Conservation (phyloP, 1,139 yeast genomes). For the Candida pseudoviswanathii region DNA sequence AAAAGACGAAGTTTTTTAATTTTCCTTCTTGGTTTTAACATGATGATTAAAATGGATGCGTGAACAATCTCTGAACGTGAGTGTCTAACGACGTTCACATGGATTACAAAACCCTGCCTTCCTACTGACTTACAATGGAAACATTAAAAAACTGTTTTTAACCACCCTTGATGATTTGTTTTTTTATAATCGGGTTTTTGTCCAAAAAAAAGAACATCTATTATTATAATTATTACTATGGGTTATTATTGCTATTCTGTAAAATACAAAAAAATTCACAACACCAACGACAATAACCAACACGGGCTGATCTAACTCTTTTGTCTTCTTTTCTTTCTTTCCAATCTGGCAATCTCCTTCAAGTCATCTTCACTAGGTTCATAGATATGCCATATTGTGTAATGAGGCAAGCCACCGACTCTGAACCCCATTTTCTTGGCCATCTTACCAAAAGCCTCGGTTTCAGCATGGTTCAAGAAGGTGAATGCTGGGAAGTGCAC, state of each 20-base stretch:
- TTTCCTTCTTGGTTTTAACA: too few relatives aligned
- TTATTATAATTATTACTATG: background rate
- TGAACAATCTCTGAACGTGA: conserved; percentile 56
- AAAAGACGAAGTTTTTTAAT: conserved; percentile 3
- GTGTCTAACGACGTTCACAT: conserved; percentile 39
- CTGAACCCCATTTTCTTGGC: conserved; percentile 75
- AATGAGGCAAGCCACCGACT: conserved; percentile 88
- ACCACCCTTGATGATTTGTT: background rate
- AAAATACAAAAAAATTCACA: background rate
- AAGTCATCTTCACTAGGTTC: conserved; percentile 93
- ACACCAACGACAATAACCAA: conserved; percentile 3
- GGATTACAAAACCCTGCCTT: conserved; percentile 56
- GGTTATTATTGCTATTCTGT: background rate
- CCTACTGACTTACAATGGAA: conserved; percentile 42
- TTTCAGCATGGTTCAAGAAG: conserved; percentile 87
- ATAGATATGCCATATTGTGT: conserved; percentile 85
- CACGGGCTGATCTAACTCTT: conserved; percentile 15
- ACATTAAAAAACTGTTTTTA: background rate
- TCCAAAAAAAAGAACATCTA: conserved; percentile 6
- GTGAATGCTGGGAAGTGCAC: conserved; percentile 89
- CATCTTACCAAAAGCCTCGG: conserved; percentile 91
- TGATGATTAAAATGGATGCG: conserved; percentile 53
- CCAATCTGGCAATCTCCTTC: conserved; percentile 69
- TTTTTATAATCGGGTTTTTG: background rate
- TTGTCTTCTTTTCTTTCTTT: conserved; percentile 62